Conservation (phyloP, 768 basidiomycete species). For the Boletus fagicola region DNA sequence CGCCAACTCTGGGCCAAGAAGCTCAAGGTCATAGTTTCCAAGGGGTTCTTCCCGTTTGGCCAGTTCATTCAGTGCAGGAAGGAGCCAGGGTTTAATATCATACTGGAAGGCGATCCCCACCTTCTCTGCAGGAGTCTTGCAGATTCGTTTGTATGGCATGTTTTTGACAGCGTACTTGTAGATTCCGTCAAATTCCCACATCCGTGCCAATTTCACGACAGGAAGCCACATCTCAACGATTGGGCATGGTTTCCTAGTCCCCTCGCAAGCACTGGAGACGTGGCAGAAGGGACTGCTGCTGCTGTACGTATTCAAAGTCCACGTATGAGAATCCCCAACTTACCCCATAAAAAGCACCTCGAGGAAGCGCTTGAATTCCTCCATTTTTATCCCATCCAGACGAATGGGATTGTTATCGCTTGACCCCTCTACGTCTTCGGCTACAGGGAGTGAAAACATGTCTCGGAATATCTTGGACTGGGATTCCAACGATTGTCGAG, state of each 20-base stretch:
- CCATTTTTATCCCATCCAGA: constrained; percentile 20
- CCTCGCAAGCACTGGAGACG: background rate
- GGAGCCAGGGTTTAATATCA: constrained; percentile 35
- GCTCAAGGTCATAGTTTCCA: constrained; percentile 9
- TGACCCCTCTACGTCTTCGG: constrained; percentile 17
- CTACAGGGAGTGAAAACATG: constrained; percentile 24
- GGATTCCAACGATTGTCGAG: constrained; percentile 22
- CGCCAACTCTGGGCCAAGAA: constrained; percentile 16
- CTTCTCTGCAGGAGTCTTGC: constrained; percentile 17
- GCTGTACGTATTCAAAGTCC: background rate
- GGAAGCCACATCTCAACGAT: constrained; percentile 36
- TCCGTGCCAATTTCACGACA: constrained; percentile 38
- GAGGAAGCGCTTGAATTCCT: constrained; percentile 29
- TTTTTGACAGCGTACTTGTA: constrained; percentile 30
- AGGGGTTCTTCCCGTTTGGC: constrained; percentile 20
- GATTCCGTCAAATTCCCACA: constrained; percentile 37
- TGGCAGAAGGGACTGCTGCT: background rate
- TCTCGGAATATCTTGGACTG: constrained; percentile 27
- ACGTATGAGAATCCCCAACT: background rate
- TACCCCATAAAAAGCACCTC: constrained; percentile 21
- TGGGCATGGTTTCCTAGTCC: background rate
- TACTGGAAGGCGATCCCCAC: constrained; percentile 32
- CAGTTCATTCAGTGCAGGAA: constrained; percentile 18
- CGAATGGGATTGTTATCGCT: constrained; percentile 25
- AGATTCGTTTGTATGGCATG: constrained; percentile 19